Evolutionary conservation across 768 basidiomycete genomes (phyloP).

Genomic region (Podaxis pistillaris): DNA sequence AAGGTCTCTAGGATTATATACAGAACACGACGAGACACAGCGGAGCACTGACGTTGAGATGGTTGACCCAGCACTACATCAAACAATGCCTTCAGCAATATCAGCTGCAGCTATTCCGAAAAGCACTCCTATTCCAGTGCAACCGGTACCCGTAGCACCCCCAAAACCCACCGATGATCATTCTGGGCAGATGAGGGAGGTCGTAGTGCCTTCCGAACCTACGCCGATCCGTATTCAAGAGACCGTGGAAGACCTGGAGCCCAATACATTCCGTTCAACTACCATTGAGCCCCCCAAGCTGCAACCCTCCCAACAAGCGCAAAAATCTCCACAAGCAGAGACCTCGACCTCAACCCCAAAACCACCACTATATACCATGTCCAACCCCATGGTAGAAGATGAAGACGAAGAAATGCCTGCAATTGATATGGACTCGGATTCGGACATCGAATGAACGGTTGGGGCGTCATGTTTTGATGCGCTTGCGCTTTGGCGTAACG

Average conservation of each 20-base stretch:
- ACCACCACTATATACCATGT: background rate
- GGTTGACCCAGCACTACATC: background rate
- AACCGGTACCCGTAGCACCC: background rate
- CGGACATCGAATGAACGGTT: conserved; percentile 48
- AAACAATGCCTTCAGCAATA: background rate
- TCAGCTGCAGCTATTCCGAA: background rate
- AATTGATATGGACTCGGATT: conserved; percentile 80
- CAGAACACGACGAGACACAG: conserved; percentile 1
- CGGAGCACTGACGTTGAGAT: background rate
- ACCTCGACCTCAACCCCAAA: background rate
- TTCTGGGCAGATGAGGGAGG: background rate
- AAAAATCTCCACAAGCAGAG: background rate
- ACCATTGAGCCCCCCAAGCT: background rate
- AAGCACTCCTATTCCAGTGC: background rate
- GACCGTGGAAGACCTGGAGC: too few species aligned
- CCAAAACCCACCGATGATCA: background rate
- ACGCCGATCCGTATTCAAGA: background rate
- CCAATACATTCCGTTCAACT: background rate
- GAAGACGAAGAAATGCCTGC: conserved; percentile 74
- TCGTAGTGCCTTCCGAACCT: background rate
- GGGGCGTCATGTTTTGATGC: conserved; percentile 18
- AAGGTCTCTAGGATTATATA: conserved; percentile 35
- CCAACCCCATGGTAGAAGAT: conserved; percentile 35
- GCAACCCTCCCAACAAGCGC: background rate
- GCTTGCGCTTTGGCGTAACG: conserved; percentile 32